Evolutionary conservation across 164 flowering plant genomes (phyloP).

Genomic region (Houttuynia cordata): DNA sequence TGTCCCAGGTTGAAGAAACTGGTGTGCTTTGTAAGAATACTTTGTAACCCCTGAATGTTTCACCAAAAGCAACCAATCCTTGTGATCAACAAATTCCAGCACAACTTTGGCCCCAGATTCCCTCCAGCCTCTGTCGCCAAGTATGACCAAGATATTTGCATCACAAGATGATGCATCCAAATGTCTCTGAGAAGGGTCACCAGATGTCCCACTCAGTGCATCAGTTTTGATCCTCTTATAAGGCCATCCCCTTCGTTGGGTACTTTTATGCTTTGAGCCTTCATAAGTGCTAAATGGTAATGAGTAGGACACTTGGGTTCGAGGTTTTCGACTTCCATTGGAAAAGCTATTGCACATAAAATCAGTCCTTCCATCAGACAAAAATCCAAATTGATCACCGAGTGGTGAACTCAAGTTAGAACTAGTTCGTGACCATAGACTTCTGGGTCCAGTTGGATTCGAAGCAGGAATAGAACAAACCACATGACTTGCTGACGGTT

Average conservation of each 20-base stretch:
- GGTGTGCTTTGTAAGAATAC: conserved; percentile 75
- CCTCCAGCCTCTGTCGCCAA: conserved; percentile 81
- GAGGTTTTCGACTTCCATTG: conserved; percentile 66
- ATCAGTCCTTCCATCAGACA: conserved; percentile 46
- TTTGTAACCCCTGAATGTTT: conserved; percentile 53
- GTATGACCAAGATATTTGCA: conserved; percentile 68
- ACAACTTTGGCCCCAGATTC: conserved; percentile 63
- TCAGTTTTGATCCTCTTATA: conserved; percentile 49
- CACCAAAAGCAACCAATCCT: conserved; percentile 80
- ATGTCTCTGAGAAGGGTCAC: conserved; percentile 36
- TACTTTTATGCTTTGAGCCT: conserved; percentile 41
- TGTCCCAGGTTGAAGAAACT: conserved; percentile 79
- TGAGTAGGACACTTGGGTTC: conserved; percentile 66
- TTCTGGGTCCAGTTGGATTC: conserved; percentile 61
- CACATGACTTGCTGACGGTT: conserved; percentile 24
- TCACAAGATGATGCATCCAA: conserved; percentile 46
- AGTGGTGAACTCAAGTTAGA: conserved; percentile 25
- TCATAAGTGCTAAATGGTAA: conserved; percentile 52
- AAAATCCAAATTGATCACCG: conserved; percentile 33
- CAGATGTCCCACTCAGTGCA: conserved; percentile 33
- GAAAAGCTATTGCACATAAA: conserved; percentile 28
- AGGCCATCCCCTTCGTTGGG: conserved; percentile 35
- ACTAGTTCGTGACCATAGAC: conserved; percentile 38
- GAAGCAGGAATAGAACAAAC: conserved; percentile 35
- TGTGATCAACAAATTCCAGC: conserved; percentile 58